These are phyloP conservation scores for Mortierella sp. DNA, from an alignment of 371 early-diverging fungal species.

Conservation along the genomic window DNA sequence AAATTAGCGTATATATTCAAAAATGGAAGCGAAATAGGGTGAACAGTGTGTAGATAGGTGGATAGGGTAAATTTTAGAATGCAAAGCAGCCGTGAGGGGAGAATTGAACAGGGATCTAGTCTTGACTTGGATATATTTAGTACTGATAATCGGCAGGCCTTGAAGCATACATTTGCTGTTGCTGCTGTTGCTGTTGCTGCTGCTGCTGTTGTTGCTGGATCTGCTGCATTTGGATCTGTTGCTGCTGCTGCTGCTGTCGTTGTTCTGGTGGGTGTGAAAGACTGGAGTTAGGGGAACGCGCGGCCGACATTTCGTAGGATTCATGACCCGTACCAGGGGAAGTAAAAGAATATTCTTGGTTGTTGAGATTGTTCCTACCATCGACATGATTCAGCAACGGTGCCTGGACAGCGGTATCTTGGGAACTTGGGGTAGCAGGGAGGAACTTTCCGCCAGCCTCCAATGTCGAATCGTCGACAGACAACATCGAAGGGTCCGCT, in stretches of 20 bases:
- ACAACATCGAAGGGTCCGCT: background rate
- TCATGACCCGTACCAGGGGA: slow-evolving; percentile 20
- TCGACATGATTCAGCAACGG: slow-evolving; percentile 24
- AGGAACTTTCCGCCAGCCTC: slow-evolving; percentile 33
- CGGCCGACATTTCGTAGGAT: slow-evolving; percentile 32
- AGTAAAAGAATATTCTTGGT: slow-evolving; percentile 4
- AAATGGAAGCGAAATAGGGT: background rate
- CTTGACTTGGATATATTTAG: background rate
- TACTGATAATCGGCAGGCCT: slow-evolving; percentile 43
- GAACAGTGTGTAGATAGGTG: too few relatives aligned
- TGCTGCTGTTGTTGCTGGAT: slow-evolving; percentile 29
- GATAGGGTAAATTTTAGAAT: background rate
- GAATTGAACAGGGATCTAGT: background rate
- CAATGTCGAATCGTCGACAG: slow-evolving; percentile 15
- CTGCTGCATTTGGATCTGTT: slow-evolving; percentile 13
- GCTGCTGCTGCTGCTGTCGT: slow-evolving; percentile 20
- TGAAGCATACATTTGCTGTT: slow-evolving; percentile 27
- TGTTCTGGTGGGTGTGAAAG: slow-evolving; percentile 17
- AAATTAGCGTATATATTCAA: background rate
- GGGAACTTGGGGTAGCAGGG: background rate
- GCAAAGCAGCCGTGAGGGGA: too few relatives aligned
- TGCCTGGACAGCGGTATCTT: slow-evolving; percentile 18
- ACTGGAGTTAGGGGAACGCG: slow-evolving; percentile 2
- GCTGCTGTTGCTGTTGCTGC: slow-evolving; percentile 24
- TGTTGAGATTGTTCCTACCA: slow-evolving; percentile 16